Evolutionary conservation across 768 basidiomycete species (phyloP).

Genomic region (Lactarius vividus): DNA sequence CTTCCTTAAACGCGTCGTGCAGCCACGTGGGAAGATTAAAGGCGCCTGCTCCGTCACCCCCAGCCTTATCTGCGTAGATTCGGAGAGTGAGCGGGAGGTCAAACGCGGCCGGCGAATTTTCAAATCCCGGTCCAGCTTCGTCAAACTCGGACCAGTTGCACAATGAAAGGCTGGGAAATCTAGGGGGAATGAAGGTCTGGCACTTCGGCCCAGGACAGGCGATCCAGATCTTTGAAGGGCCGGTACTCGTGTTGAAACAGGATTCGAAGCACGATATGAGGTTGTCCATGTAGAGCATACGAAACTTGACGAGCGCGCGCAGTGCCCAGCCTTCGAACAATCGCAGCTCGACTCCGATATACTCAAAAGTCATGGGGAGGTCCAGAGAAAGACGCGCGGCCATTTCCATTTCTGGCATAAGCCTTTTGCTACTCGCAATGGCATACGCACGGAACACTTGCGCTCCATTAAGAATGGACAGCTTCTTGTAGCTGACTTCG

Average conservation of each 20-base stretch:
- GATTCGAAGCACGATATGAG: not conserved
- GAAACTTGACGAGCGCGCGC: not conserved
- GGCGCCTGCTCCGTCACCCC: too few relatives aligned
- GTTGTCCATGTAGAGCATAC: not conserved
- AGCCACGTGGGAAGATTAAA: not conserved
- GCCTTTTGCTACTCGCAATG: not conserved
- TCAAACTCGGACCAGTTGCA: too few relatives aligned
- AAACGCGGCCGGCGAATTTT: not conserved
- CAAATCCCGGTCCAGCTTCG: not conserved
- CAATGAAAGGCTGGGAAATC: too few relatives aligned
- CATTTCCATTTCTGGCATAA: not conserved
- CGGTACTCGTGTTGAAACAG: not conserved
- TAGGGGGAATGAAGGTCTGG: too few relatives aligned
- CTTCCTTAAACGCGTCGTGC: not conserved
- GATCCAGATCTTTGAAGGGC: not conserved
- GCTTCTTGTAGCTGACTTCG: not conserved
- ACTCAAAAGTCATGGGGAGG: conserved; percentile 2
- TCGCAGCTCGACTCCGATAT: not conserved
- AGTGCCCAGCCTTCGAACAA: not conserved
- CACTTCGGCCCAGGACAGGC: not conserved
- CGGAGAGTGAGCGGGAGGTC: not conserved
- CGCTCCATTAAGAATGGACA: not conserved
- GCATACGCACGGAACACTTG: not conserved
- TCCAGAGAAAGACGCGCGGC: not conserved
- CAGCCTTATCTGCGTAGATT: not conserved